Evolutionary conservation across 148 eudicot genomes (phyloP), one percentile per base, ranked within the genome.

Genomic region (Polygonum aviculare): DNA sequence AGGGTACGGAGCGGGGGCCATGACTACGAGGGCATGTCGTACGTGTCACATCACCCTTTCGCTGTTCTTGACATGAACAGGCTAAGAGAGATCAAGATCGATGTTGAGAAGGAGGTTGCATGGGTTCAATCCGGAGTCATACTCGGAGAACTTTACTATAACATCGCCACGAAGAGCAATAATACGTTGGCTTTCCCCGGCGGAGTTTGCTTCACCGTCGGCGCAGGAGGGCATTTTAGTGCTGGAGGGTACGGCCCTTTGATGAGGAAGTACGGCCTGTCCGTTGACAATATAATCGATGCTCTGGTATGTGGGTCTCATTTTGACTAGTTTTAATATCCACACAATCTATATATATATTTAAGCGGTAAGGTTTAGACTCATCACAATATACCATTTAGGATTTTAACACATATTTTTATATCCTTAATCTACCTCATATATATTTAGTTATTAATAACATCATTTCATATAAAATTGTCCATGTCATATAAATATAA

Each of bases 1-100:
- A 74, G 85, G 47, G 78, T 83, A 16, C 60, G 83, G 49, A 83
- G 85, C 38, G 85, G 85, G 2, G 85, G 85, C 1, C 85, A 83
- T 40, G 85, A 83, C 57, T 83, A 74, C 14, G 85, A 83, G 69
- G 85, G 85, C 12, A 35, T 83, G 39, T 83, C 85, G 0, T 83
- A 83, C 38, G 75, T 83, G 2, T 62, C 85, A 5, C 71, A 41
- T 44, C 79, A 16, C 5, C 81, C 83, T 0, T 83, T 83, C 55
- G 75, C 80, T 6, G 72, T 78, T 50, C 81, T 78, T 1, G 83
- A 80, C 79, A 78, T 80, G 86, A 80, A 80, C 67, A 80, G 78
- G 62, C 81, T 80, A 51, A 70, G 83, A 26, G 63, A 77, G 1
- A 74, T 83, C 7, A 49, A 67, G 22, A 12, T 83, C 47, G 78